Evolutionary conservation across 2,329 filamentous ascomycete genomes (phyloP).

Genomic region (Paraphaeosphaeria minitans): DNA sequence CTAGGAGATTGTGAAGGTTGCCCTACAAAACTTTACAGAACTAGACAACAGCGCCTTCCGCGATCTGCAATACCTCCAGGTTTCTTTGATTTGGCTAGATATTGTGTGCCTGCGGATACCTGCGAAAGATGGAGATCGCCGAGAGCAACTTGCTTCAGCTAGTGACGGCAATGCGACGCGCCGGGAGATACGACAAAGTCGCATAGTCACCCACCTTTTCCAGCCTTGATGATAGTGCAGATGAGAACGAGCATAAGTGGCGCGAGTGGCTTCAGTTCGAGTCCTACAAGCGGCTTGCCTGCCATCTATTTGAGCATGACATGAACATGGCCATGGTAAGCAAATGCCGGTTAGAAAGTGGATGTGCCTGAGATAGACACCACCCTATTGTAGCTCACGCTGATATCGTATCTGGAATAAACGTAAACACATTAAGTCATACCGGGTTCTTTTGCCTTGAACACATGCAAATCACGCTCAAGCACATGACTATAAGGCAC

Average conservation of each 20-base stretch:
- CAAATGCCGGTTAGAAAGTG: slow-evolving; percentile 4
- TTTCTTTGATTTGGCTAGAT: slow-evolving; percentile 56
- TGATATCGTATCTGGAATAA: too few relatives aligned
- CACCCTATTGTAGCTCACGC: too few relatives aligned
- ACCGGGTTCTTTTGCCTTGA: too few relatives aligned
- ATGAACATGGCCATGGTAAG: slow-evolving; percentile 28
- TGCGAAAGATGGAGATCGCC: slow-evolving; percentile 61
- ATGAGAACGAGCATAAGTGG: slow-evolving; percentile 67
- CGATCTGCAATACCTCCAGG: slow-evolving; percentile 58
- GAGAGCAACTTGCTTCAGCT: slow-evolving; percentile 60
- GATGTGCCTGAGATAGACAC: too few relatives aligned
- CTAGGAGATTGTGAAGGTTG: slow-evolving; percentile 37
- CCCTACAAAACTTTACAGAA: slow-evolving; percentile 32
- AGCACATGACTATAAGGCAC: too few relatives aligned
- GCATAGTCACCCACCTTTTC: slow-evolving; percentile 58
- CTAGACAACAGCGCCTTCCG: slow-evolving; percentile 43
- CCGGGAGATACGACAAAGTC: slow-evolving; percentile 61
- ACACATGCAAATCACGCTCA: too few relatives aligned
- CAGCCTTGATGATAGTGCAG: slow-evolving; percentile 55
- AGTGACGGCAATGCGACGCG: slow-evolving; percentile 56
- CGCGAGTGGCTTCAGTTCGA: slow-evolving; percentile 65
- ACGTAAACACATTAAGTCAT: slow-evolving; percentile 12
- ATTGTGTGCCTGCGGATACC: slow-evolving; percentile 61
- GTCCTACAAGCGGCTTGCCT: slow-evolving; percentile 62
- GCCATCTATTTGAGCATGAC: slow-evolving; percentile 30